phyloP scores from a whole-genome alignment of 306 rosid genomes.

The Oemleria cerasiformis region DNA sequence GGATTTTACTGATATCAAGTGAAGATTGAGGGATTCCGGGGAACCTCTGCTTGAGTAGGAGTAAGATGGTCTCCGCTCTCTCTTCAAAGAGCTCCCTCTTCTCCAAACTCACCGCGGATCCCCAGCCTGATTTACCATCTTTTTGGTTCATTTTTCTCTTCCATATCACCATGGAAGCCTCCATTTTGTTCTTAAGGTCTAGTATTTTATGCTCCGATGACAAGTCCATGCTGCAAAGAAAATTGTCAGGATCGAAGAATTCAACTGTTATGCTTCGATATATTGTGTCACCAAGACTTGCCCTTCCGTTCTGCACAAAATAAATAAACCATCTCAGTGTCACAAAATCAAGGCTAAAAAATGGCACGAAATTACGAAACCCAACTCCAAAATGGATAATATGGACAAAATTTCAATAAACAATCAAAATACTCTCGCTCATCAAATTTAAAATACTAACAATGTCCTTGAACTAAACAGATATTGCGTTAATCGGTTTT shows the following conservation, averaged over 20 bases:
- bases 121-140: conserved; percentile 89
- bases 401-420: too few relatives aligned
- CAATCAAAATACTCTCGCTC: too few relatives aligned
- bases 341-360: neutral
- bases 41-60: conserved; percentile 81
- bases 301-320: conserved; percentile 77
- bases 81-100: conserved; percentile 96
- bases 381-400: too few relatives aligned
- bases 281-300: conserved; percentile 84
- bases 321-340: neutral
- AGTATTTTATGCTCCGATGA: conserved; percentile 89
- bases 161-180: conserved; percentile 98
- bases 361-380: too few relatives aligned
- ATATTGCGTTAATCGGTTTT: too few relatives aligned
- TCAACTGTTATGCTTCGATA: conserved; percentile 82
- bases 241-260: conserved; percentile 84
- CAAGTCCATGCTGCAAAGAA: conserved; percentile 71
- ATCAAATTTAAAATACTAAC: too few relatives aligned
- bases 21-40: conserved; percentile 92
- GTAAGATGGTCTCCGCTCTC: conserved; percentile 89
- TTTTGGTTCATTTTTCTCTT: conserved; percentile 93
- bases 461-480: too few relatives aligned
- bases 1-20: conserved; percentile 96
- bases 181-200: conserved; percentile 88
- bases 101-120: conserved; percentile 90